These are phyloP conservation scores for Auriscalpium vulgare DNA, from an alignment of 768 basidiomycete genomes.

Conservation along the genomic window DNA sequence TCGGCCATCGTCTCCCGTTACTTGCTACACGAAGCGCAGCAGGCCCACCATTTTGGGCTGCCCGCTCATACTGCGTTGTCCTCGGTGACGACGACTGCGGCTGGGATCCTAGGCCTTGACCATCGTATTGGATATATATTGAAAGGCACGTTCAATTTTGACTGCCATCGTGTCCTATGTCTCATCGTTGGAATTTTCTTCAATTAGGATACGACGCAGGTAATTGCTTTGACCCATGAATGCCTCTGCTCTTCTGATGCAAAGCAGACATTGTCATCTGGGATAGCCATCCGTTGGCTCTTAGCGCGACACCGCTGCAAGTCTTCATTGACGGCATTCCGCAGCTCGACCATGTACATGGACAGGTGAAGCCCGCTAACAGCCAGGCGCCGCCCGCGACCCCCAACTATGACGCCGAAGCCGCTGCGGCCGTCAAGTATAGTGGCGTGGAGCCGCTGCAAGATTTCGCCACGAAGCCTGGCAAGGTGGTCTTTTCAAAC, in stretches of 20 bases:
- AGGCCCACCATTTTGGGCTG: constrained; percentile 61
- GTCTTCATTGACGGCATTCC: constrained; percentile 82
- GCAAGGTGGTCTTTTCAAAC: constrained; percentile 42
- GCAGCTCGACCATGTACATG: constrained; percentile 44
- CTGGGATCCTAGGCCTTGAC: constrained; percentile 52
- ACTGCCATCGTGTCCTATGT: too few species aligned
- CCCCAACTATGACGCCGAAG: constrained; percentile 56
- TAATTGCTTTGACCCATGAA: not conserved
- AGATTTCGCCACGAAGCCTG: constrained; percentile 25
- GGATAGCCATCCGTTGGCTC: constrained; percentile 69
- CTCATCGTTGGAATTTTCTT: too few species aligned
- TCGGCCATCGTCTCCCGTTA: constrained; percentile 55
- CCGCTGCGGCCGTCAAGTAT: constrained; percentile 43
- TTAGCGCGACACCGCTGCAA: constrained; percentile 75
- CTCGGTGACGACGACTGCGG: constrained; percentile 59
- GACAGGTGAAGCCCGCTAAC: constrained; percentile 25
- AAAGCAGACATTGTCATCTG: constrained; percentile 59
- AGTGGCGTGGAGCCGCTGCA: constrained; percentile 61
- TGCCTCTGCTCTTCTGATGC: not conserved
- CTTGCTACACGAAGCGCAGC: constrained; percentile 64
- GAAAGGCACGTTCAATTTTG: constrained; percentile 32
- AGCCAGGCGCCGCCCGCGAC: constrained; percentile 39
- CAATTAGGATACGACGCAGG: not conserved
- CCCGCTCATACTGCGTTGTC: constrained; percentile 44
- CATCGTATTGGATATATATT: constrained; percentile 66